Conservation (phyloP, 441 rosid species). For the Corymbia citriodora region DNA sequence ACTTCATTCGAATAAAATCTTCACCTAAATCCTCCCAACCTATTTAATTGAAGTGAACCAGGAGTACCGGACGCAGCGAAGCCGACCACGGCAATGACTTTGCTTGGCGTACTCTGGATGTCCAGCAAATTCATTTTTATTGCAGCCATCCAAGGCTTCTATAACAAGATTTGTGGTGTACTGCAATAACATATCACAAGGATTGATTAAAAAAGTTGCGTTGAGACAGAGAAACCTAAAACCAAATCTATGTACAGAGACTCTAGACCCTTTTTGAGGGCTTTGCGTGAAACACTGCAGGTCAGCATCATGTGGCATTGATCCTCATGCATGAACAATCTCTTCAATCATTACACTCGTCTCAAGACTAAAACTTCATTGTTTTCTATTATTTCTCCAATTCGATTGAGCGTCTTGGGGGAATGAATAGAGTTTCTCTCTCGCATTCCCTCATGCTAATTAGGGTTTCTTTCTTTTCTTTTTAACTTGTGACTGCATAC, state of each 20-base stretch:
- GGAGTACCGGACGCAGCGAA: not conserved
- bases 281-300: constrained; percentile 24
- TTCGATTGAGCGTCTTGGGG: not conserved
- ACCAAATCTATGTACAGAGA: constrained; percentile 21
- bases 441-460: not conserved
- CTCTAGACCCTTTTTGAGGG: constrained; percentile 31
- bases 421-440: not conserved
- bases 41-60: not conserved
- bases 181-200: not conserved
- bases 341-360: not conserved
- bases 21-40: not conserved
- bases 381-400: not conserved
- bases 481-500: not conserved
- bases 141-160: not conserved
- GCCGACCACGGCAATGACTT: not conserved
- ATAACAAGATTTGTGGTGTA: not conserved
- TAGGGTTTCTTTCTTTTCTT: not conserved
- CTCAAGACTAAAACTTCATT: not conserved
- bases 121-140: not conserved
- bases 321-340: not conserved
- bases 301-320: constrained; percentile 35
- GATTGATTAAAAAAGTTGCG: not conserved
- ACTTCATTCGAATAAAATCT: not conserved
- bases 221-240: not conserved
- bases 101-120: not conserved